Evolutionary conservation across 768 basidiomycete genomes (phyloP), one percentile per base, ranked within the genome.

Genomic region (Podaxis rugospora): DNA sequence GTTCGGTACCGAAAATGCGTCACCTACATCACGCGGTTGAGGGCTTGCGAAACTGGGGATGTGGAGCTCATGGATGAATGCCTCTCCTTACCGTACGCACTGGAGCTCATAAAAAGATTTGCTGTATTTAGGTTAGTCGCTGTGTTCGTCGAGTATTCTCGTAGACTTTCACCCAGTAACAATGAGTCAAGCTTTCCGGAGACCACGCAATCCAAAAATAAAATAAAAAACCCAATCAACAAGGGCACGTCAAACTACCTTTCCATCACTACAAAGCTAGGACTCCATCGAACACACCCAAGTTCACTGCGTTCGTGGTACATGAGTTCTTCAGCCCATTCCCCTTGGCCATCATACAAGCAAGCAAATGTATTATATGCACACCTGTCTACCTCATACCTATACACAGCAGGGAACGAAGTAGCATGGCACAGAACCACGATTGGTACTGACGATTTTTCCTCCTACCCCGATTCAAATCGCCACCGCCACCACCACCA

Each of bases 261-360:
- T 98, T 95, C 94, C 83, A 90, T 65, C 82, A 89, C 56, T 78
- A 83, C 0, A 74, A 97, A 16, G 83, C 89, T 39, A 85, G 93
- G 16, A 74, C 98, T 0, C 73, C 80, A 0, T 72, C 69, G 2
- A 75, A 77, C 62, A 66, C 78, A 16, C 74, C 77, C 9, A 69
- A 72, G 50, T 98, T 86, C 71, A 95, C 94, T 0, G 85, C 96
- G 78, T 71, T 97, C 23, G 76, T 98, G 14, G 97, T 96, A 0
- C 95, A 99, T 72, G 97, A 98, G 69, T 96, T 98, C 75, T 98
- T 99, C 63, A 96, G 98, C 70, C 95, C 95, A 0, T 79, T 98
- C 42, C 96, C 97, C 0, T 87, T 98, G 50, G 92, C 97, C 71
- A 76, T 95, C 39, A 75, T 98, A 36, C 87, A 96, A 79, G 95